These are phyloP conservation scores for Lizonia empirigonia DNA, from an alignment of 2,329 filamentous ascomycete genomes.

Conservation along the genomic window DNA sequence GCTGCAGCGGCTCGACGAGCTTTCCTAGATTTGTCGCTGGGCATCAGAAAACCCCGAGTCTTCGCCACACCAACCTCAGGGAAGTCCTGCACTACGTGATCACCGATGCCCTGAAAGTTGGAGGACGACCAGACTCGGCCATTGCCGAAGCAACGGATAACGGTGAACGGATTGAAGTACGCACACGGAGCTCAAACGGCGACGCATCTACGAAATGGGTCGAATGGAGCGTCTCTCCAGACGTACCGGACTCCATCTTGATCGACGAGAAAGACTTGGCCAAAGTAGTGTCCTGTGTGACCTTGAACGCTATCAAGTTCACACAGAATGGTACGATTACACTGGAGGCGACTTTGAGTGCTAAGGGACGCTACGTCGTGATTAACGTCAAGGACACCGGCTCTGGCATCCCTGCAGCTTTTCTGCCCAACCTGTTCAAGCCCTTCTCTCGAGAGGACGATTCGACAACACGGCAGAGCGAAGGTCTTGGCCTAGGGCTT, in stretches of 20 bases:
- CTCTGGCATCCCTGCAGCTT: conserved; percentile 69
- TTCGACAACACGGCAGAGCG: conserved; percentile 69
- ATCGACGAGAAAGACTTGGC: conserved; percentile 68
- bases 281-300: conserved; percentile 68
- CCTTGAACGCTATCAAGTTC: conserved; percentile 73
- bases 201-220: conserved; percentile 54
- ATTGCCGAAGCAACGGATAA: conserved; percentile 53
- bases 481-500: conserved; percentile 71
- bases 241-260: conserved; percentile 60
- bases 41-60: conserved; percentile 52
- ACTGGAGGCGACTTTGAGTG: conserved; percentile 60
- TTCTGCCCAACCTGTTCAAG: conserved; percentile 70
- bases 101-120: conserved; percentile 59
- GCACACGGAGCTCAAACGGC: conserved; percentile 52
- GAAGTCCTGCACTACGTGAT: conserved; percentile 59
- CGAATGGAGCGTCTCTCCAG: conserved; percentile 57
- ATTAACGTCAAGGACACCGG: conserved; percentile 70
- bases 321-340: conserved; percentile 68
- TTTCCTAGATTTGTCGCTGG: conserved; percentile 45
- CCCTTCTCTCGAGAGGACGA: conserved; percentile 72
- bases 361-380: conserved; percentile 60
- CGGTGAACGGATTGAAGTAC: conserved; percentile 58
- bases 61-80: conserved; percentile 55
- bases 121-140: conserved; percentile 59
- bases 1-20: conserved; percentile 35